These are phyloP conservation scores for Candida oleophila DNA, from an alignment of 805 yeast species.

Conservation along the genomic window DNA sequence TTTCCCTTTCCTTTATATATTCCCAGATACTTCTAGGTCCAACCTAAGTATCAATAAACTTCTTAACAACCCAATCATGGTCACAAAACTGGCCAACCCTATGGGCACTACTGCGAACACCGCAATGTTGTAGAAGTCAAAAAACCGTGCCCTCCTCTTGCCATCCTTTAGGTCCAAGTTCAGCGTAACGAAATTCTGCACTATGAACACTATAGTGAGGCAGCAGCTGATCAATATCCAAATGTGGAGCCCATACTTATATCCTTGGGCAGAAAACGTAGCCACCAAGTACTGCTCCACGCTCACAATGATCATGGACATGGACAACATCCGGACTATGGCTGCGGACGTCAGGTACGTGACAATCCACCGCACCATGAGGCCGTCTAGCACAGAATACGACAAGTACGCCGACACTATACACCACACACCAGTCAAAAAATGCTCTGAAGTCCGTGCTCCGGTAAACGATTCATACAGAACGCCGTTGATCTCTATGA, in stretches of 20 bases:
- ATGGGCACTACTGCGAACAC: conserved; percentile 99
- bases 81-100: conserved; percentile 88
- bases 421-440: conserved; percentile 91
- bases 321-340: conserved; percentile 78
- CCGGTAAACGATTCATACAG: conserved; percentile 38
- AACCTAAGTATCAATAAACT: conserved; percentile 71
- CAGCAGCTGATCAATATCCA: conserved; percentile 92
- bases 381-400: conserved; percentile 80
- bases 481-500: not conserved
- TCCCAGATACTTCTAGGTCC: conserved; percentile 41
- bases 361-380: conserved; percentile 92
- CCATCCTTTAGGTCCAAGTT: conserved; percentile 54
- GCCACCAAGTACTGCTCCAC: conserved; percentile 67
- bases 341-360: conserved; percentile 88
- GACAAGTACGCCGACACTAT: conserved; percentile 82
- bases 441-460: conserved; percentile 74
- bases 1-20: not conserved
- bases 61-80: conserved; percentile 83
- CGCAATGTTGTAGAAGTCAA: conserved; percentile 82
- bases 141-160: conserved; percentile 55
- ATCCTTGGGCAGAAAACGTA: conserved; percentile 64
- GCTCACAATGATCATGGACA: conserved; percentile 71
- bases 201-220: conserved; percentile 73
- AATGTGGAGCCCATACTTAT: conserved; percentile 74
- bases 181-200: conserved; percentile 86